Evolutionary conservation across 805 yeast species (phyloP), one percentile per base, ranked within the genome.

Genomic region (Tetrapisispora fleetii): DNA sequence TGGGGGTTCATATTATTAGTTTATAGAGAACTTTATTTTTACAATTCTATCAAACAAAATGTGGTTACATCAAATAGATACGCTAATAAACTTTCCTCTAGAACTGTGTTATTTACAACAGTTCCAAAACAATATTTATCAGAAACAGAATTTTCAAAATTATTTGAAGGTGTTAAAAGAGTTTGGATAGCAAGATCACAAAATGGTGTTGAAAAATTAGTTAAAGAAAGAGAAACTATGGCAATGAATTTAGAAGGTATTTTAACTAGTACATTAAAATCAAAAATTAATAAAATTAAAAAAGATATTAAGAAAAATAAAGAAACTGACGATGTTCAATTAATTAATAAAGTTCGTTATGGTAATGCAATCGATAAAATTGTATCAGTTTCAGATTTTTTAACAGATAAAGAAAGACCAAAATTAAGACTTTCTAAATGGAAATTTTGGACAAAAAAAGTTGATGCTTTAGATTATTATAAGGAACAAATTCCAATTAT

Each of bases 61-160:
- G 85, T 81, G 2, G 69, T 88, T 49, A 75, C 96, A 1, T 78
- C 95, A 10, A 95, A 96, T 18, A 75, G 80, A 52, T 87, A 87
- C 63, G 85, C 95, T 39, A 74, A 76, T 50, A 80, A 79, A 56
- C 65, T 85, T 36, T 76, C 91, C 16, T 83, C 91, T 13, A 79
- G 95, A 63, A 84, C 91, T 1, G 87, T 91, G 1, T 72, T 91
- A 45, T 80, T 90, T 65, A 95, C 85, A 67, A 78, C 85, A 9
- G 91, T 89, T 6, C 93, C 97, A 11, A 78, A 81, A 49, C 77
- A 81, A 50, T 78, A 79, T 58, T 70, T 87, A 50, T 80, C 80
- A 61, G 95, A 84, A 60, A 72, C 75, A 48, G 88, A 85, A 57
- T 78, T 91, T 51, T 72, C 77, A 57, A 82, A 82, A 60, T 63